Base-by-base conservation (phyloP, 202 grass and related monocot genomes). In the Setaria viridis region DNA sequence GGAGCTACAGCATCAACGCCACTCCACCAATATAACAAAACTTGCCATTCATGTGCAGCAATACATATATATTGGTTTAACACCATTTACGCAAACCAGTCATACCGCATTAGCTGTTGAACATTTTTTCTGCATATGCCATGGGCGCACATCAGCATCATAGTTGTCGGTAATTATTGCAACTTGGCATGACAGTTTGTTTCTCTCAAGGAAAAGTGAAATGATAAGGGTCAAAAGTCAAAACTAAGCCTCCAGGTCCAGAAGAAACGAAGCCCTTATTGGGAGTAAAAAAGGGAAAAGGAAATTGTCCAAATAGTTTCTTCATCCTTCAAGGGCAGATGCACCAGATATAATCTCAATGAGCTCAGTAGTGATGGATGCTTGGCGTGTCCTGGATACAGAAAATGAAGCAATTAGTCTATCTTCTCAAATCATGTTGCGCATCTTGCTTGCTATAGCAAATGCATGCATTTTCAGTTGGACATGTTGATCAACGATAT, bases 261-360 rank as follows among this genome's bases (percentile, higher is more conserved):
- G 32, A 85, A 50, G 42, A 73, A 55, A 73, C 30, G 49, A 39
- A n/a, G 59, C 25, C 9, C 15, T 90, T 83, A 10, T n/a, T 74
- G 47, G 48, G 5, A 79, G 55, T 29, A 81, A 87, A 56, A 66
- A 77, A 11, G 10, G 55, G 11, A 19, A 71, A 10, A 21, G 11
- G 15, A 57, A 67, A 58, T 16, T 5, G n/a, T 55, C 20, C 2
- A 4, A 2, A 19, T 72, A 74, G 21, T 80, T 74, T 90, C 74
- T 54, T 75, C 84, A 86, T 76, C 93, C 95, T 42, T 94, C 92
- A 80, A 98, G 93, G 70, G 93, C 93, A 43, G 95, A 94, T 29
- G 95, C 95, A 89, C 95, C 95, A 62, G 93, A 98, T 78, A 98
- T 98, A 78, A 98, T 98, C 81, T 98, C 93, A 79, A 34, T 95